Percentiles rank a stretch among this genome's conserved stretches.
These are phyloP conservation scores for Acanthamoeba culbertsoni DNA, from an alignment of 208 protist species.

Conservation along the genomic window DNA sequence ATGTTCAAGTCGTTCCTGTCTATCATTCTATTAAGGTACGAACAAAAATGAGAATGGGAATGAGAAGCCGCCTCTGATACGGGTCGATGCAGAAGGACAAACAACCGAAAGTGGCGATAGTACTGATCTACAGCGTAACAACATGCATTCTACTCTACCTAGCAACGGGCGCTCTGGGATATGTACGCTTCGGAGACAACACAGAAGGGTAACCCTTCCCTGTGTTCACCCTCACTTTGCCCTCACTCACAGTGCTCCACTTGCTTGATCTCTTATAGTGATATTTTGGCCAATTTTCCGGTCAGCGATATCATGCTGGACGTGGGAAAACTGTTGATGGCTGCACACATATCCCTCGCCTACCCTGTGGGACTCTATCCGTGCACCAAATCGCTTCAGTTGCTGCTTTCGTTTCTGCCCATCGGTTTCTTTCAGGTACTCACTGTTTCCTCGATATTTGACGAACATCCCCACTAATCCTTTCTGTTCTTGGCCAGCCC, in stretches of 20 bases:
- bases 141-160: constrained; percentile 8
- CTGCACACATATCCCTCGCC: constrained; percentile 33
- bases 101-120: background rate
- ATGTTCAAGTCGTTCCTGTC: constrained; percentile 43
- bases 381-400: background rate
- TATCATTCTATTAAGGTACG: background rate
- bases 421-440: background rate
- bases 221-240: background rate
- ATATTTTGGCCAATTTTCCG: background rate
- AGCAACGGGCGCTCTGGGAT: background rate
- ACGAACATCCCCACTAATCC: background rate
- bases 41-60: too few relatives aligned
- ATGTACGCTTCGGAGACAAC: constrained; percentile 11
- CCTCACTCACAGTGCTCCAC: background rate
- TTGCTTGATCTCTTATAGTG: too few relatives aligned
- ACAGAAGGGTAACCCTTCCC: background rate
- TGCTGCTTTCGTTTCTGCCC: background rate
- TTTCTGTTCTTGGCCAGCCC: background rate
- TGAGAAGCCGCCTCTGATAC: too few relatives aligned
- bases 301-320: constrained; percentile 14
- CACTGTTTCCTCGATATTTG: background rate
- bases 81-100: background rate
- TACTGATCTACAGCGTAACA: background rate
- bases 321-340: constrained; percentile 55
- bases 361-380: constrained; percentile 52